Conservation (phyloP, 352 stramenopile species). For the Phytophthora pisi region DNA sequence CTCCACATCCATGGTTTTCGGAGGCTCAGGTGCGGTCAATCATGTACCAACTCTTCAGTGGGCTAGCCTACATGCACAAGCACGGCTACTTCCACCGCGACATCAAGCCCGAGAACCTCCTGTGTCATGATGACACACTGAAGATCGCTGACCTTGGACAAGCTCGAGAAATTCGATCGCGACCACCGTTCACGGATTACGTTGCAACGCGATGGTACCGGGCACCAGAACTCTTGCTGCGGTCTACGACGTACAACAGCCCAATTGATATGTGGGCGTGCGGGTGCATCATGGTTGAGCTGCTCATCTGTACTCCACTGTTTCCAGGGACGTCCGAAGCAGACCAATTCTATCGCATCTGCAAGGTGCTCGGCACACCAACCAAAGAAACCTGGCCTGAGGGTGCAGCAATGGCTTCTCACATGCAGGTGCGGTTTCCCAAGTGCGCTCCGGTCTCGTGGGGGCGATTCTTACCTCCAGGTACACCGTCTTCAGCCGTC, state of each 20-base stretch:
- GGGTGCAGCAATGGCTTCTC: conserved; percentile 82
- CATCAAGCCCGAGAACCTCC: conserved; percentile 83
- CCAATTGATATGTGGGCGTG: conserved; percentile 86
- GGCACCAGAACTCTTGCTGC: conserved; percentile 72
- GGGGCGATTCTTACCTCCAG: conserved; percentile 68
- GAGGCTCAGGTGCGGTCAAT: conserved; percentile 76
- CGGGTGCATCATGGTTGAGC: conserved; percentile 84
- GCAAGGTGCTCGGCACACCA: conserved; percentile 90
- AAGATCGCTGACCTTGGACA: conserved; percentile 82
- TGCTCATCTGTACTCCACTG: conserved; percentile 67
- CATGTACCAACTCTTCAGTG: conserved; percentile 81
- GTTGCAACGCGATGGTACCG: conserved; percentile 83
- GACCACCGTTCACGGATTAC: conserved; percentile 76
- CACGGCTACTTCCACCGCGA: conserved; percentile 86
- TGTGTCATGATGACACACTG: conserved; percentile 65
- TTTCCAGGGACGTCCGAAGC: conserved; percentile 92
- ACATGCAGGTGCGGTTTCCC: conserved; percentile 94
- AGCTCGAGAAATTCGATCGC: conserved; percentile 73
- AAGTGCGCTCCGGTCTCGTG: conserved; percentile 83
- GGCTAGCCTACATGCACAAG: conserved; percentile 83
- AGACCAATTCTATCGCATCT: conserved; percentile 97
- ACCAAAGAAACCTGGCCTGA: conserved; percentile 92
- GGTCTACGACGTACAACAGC: conserved; percentile 74
- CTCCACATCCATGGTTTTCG: conserved; percentile 47
- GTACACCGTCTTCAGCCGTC: conserved; percentile 66